phyloP scores from a whole-genome alignment of 1,139 yeast genomes.

The Debaryomyces singareniensis region DNA sequence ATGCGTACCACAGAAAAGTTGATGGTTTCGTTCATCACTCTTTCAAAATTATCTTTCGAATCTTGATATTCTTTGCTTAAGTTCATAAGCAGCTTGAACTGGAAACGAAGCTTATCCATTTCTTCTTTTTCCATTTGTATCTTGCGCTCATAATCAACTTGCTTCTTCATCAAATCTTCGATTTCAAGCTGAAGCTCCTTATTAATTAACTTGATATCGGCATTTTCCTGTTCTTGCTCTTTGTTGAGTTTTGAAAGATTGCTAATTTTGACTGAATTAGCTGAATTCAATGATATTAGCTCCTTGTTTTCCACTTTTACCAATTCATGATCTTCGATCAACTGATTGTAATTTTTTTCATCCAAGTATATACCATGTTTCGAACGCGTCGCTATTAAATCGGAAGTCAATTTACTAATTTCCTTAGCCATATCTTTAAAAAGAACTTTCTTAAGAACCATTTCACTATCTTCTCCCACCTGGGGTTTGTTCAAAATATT shows the following conservation, averaged over 20 bases:
- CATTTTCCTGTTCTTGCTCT: constrained; percentile 1
- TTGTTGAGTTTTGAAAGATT: constrained; percentile 3
- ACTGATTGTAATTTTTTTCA: constrained; percentile 47
- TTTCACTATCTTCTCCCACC: constrained; percentile 42
- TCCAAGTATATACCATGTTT: constrained; percentile 63
- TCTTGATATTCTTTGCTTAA: constrained; percentile 7
- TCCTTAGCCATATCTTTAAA: constrained; percentile 54
- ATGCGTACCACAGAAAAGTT: constrained; percentile 4
- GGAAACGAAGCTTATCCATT: constrained; percentile 3
- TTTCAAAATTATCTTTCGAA: constrained; percentile 7
- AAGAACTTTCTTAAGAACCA: constrained; percentile 52
- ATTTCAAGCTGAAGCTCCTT: too few relatives aligned
- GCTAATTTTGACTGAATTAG: constrained; percentile 5
- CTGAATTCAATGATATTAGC: constrained; percentile 9
- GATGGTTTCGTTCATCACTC: constrained; percentile 6
- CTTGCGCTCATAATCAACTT: too few relatives aligned
- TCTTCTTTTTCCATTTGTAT: constrained; percentile 1
- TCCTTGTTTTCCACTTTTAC: constrained; percentile 20
- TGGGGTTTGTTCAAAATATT: constrained; percentile 72
- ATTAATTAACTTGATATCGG: constrained; percentile 5
- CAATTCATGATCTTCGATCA: constrained; percentile 31
- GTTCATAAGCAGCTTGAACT: constrained; percentile 4
- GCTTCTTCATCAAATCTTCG: constrained; percentile 2
- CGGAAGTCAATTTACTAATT: constrained; percentile 48
- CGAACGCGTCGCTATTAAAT: constrained; percentile 53